Evolutionary conservation across 2,329 filamentous ascomycete species (phyloP), one percentile per base, ranked within the genome.

Genomic region (Pleochaeta shiraiana): DNA sequence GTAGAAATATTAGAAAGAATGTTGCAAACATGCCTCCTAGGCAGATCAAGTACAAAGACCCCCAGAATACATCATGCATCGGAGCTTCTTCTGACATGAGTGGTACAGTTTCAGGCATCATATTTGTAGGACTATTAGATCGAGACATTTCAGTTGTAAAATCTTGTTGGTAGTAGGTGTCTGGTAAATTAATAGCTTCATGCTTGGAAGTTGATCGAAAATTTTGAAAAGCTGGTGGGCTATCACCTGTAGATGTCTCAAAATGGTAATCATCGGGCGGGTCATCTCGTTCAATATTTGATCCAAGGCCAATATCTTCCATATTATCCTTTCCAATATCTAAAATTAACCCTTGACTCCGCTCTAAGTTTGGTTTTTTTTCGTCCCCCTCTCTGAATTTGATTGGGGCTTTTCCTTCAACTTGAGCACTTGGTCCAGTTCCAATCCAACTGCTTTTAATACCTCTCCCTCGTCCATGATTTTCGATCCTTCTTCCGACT

Each of bases 11-110:
- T 16, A 98, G 79, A 67, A 95, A 84, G 70, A 90, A 95, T 0
- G 90, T 92, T 14, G 92, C 88, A 70, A 97, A 82, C 71, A 97
- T 81, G 45, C 86, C 87, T 57, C 88, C 90, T 64, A 95, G 77
- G 37, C 84, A 84, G 70, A 97, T 93, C 60, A 95, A 76, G 73
- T 91, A 98, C 53, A 96, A 79, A 75, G 89, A 91, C 3, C 88
- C 89, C 79, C 93, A 98, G 75, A 97, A 95, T 4, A 85, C 79
- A 74, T 98, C 93, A 73, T 97, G 90, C 62, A 82, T 80, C 66
- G 90, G 90, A 26, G 87, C 81, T 71, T 91, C 86, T 62, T 80
- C 79, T 47, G 84, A 80, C 4, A 82, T 77, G 12, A 81, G 76
- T 28, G 82, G 78, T 34, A 84, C 77, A 0, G 81, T 78, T 30